Base-by-base conservation (phyloP, 495 filamentous ascomycete genomes). In the Cercophora newfieldiana region DNA sequence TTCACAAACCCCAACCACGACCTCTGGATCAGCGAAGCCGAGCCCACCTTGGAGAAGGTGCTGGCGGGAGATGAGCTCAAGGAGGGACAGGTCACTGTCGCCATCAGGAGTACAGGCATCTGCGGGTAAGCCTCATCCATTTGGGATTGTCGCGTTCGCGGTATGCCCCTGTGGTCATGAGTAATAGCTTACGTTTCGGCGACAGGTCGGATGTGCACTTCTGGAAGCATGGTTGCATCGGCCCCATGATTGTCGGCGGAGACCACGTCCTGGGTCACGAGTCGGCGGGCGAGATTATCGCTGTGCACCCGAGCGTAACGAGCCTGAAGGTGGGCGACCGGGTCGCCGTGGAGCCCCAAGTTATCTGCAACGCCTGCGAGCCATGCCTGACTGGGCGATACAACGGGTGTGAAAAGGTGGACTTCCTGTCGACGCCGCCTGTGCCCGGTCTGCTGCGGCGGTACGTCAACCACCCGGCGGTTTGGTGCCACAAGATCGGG, bases 241-340 rank as follows among this genome's bases (percentile, higher is more conserved):
- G 93, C 16, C 93, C 93, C 61, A 97, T 97, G 93, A 89, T 96
- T 67, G 93, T 97, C 29, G 85, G 84, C 61, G 89, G 86, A 68
- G 89, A 91, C 74, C 93, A 97, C 73, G 91, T 97, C 71, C 88
- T 97, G 30, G 93, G 93, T 67, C 93, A 97, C 82, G 93, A 96
- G 81, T 63, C 61, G 50, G 90, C 92, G 29, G 93, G 93, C 64
- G 86, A 91, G 71, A 77, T 97, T 60, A 82, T 97, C 67, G 89
- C 92, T 7, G 89, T 89, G 48, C 92, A 94, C 66, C 86, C 93
- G 62, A 88, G 86, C 12, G 93, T 97, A 51, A 92, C 81, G 22
- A 77, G 79, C 68, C 84, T 96, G 71, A 85, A 91, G 72, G 82
- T 88, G 22, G 93, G 93, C 72, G 93, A 97, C 78, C 89, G 92